Percentiles rank a stretch among this genome's conserved stretches.
Conservation (phyloP, 2,329 filamentous ascomycete species). For the Metarhizium anisopliae region DNA sequence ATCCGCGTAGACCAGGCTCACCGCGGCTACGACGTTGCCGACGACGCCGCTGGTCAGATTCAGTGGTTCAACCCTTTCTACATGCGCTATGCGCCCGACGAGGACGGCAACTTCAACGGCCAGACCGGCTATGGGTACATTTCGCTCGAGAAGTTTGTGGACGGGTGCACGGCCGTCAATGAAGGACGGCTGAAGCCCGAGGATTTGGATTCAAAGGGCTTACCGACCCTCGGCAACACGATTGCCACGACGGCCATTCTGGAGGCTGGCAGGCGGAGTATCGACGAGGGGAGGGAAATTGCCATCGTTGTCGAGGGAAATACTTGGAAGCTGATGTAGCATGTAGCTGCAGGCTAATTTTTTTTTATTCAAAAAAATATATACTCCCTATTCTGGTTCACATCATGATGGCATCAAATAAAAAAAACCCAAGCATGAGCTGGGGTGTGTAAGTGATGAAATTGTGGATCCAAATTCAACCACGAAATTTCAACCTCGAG, state of each 20-base stretch:
- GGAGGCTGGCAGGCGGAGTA: constrained; percentile 73
- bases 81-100: constrained; percentile 89
- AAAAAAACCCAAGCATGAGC: too few species aligned
- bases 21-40: constrained; percentile 89
- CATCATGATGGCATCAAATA: too few species aligned
- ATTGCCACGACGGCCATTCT: constrained; percentile 87
- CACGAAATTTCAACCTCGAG: neutral
- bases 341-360: neutral
- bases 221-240: constrained; percentile 83
- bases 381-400: too few species aligned
- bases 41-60: constrained; percentile 60
- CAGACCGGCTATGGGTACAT: constrained; percentile 91
- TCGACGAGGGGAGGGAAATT: constrained; percentile 74
- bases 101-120: constrained; percentile 88
- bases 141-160: constrained; percentile 92
- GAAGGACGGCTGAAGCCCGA: constrained; percentile 62
- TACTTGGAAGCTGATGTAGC: constrained; percentile 55
- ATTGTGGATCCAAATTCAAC: too few species aligned
- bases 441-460: too few species aligned
- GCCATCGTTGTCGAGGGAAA: constrained; percentile 60
- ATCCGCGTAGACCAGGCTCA: constrained; percentile 88
- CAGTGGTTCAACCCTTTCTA: constrained; percentile 93
- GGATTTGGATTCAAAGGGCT: constrained; percentile 67
- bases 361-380: too few species aligned
- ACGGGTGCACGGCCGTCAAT: constrained; percentile 73